Evolutionary conservation across 2,329 filamentous ascomycete genomes (phyloP).

Genomic region (Ophiocordyceps sinensis): DNA sequence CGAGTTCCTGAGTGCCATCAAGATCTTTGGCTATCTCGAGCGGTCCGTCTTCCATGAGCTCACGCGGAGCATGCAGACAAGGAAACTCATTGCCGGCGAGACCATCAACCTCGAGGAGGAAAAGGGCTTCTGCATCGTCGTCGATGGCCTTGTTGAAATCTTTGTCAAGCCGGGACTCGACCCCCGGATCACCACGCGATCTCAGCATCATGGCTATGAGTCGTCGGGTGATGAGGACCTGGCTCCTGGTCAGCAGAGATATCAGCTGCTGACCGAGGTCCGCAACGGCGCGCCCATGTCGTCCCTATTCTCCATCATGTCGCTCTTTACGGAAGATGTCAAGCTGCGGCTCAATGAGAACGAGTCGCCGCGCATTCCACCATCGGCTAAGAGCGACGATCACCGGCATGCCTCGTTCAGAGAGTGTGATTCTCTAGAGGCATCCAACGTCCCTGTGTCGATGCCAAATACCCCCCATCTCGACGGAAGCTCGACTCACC

Average conservation of each 20-base stretch:
- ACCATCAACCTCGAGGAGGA: conserved; percentile 93
- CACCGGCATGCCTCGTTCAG: conserved; percentile 14
- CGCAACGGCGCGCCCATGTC: conserved; percentile 98
- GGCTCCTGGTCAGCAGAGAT: conserved; percentile 59
- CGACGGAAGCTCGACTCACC: conserved; percentile 11
- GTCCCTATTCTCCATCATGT: conserved; percentile 92
- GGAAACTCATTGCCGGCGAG: conserved; percentile 90
- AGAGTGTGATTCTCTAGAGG: conserved; percentile 3
- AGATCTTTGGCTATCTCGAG: conserved; percentile 95
- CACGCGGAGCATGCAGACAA: conserved; percentile 94
- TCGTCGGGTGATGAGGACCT: conserved; percentile 54
- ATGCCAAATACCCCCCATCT: conserved; percentile 25
- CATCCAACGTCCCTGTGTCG: conserved; percentile 9
- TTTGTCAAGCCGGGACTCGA: conserved; percentile 80
- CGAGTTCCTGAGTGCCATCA: conserved; percentile 96
- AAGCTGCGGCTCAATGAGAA: conserved; percentile 62
- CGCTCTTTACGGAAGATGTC: conserved; percentile 90
- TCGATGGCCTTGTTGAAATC: conserved; percentile 91
- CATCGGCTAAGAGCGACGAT: conserved; percentile 11
- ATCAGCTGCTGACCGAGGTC: conserved; percentile 91
- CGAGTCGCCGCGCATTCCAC: conserved; percentile 11
- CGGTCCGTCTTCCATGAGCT: conserved; percentile 95
- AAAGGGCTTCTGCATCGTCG: conserved; percentile 93
- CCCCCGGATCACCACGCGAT: conserved; percentile 18
- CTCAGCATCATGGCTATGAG: conserved; percentile 14